Evolutionary conservation across 257 asterid species (phyloP).

Genomic region (Rubia yunnanensis): DNA sequence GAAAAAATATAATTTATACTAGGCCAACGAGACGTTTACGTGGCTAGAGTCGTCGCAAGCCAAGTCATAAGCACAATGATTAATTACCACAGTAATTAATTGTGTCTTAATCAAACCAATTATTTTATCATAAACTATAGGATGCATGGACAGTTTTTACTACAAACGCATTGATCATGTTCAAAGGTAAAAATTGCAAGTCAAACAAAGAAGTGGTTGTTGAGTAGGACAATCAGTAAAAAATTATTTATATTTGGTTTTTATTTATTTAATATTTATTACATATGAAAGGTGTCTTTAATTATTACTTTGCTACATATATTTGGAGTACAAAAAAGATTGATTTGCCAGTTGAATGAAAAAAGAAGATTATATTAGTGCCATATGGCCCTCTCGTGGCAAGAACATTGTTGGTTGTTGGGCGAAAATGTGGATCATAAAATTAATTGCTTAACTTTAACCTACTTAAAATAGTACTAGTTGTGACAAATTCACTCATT

Average conservation of each 20-base stretch:
- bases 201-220: background rate
- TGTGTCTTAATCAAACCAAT: background rate
- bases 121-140: background rate
- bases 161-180: no score
- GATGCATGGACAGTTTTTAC: background rate
- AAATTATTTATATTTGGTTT: no score
- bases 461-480: no score
- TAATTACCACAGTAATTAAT: slow-evolving; percentile 12
- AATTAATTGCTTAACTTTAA: background rate
- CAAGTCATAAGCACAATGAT: slow-evolving; percentile 14
- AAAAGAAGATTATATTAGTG: background rate
- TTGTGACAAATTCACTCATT: background rate
- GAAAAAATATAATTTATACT: slow-evolving; percentile 3
- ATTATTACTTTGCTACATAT: background rate
- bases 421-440: background rate
- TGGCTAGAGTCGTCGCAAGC: slow-evolving; percentile 17
- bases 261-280: background rate
- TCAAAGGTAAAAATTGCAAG: no score
- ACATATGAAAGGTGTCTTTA: background rate
- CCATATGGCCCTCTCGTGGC: background rate
- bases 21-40: slow-evolving; percentile 8
- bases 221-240: background rate
- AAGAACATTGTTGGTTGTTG: background rate
- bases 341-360: background rate
- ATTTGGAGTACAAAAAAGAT: background rate